Evolutionary conservation across 768 basidiomycete species (phyloP), one percentile per base, ranked within the genome.

Genomic region (Kwoniella sp.): DNA sequence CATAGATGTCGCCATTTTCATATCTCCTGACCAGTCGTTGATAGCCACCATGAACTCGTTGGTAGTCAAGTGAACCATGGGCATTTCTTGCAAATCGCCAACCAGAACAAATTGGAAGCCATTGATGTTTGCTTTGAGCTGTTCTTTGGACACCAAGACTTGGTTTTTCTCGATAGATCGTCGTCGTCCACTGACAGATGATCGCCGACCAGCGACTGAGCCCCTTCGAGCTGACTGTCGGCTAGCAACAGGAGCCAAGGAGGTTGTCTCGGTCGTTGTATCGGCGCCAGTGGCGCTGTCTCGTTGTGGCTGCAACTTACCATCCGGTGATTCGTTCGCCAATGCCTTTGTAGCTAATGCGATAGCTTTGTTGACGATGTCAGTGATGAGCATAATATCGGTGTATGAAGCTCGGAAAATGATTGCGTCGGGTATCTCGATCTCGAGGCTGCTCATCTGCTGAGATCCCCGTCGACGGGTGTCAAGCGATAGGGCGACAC

Each of bases 381-480:
- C 72, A 17, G 58, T 60, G 38, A 98, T 96, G 59, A 98, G 80
- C 59, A 82, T 83, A 71, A 98, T 88, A 69, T 99, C 95, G 17
- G 89, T 83, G 66, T 91, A 90, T 0, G 93, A 96, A n/a, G 89
- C 89, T 22, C 95, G 82, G 72, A 99, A 85, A 47, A 96, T 81
- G 60, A 99, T 80, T 1, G 91, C 86, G 48, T 66, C 63, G 55
- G 88, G 85, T 22, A 83, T 76, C 15, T 80, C 78, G n/a, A 91
- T 69, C 67, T 95, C 91, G 53, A 96, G 85, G 64, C 79, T 89
- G 9, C 86, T 85, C 77, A 84, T 84, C 27, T 86, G 80, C 29
- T 77, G 75, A 2, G 70, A 70, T 10, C 68, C 70, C n/a, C 69
- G 60, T 23, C 57, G 59, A n/a, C 88, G 84, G 57, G 80, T 88